phyloP scores from a whole-genome alignment of 192 early-diverging fungal species.

The Spizellomyces sp. region DNA sequence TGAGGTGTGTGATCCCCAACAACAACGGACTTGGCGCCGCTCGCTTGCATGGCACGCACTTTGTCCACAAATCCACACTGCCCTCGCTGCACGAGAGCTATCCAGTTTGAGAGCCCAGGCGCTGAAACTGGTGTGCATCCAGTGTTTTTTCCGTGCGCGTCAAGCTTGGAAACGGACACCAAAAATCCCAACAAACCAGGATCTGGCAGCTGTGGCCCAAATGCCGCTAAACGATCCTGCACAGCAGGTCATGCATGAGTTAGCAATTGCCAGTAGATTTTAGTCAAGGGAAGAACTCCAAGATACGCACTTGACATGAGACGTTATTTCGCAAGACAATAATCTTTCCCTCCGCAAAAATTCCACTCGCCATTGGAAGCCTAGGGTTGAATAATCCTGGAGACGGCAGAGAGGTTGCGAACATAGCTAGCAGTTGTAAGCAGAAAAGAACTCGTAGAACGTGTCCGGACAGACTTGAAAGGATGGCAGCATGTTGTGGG shows the following conservation, averaged over 20 bases:
- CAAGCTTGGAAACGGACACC: conserved; percentile 52
- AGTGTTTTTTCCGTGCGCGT: conserved; percentile 57
- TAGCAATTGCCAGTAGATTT: not conserved
- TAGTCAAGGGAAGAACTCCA: not conserved
- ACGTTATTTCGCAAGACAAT: conserved; percentile 20
- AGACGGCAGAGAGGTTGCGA: conserved; percentile 3
- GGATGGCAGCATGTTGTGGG: not conserved
- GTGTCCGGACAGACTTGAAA: not conserved
- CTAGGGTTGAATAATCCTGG: not conserved
- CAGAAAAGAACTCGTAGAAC: not conserved
- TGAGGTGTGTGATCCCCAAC: conserved; percentile 77
- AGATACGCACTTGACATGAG: conserved; percentile 12
- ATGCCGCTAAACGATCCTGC: conserved; percentile 77
- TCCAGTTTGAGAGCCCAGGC: conserved; percentile 52
- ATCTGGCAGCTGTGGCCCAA: conserved; percentile 77
- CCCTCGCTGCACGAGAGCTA: conserved; percentile 84
- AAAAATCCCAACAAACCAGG: conserved; percentile 72
- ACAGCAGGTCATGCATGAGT: not conserved
- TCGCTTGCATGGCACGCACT: conserved; percentile 85
- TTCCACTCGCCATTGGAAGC: not conserved
- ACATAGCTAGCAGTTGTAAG: conserved; percentile 3
- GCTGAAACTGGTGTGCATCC: conserved; percentile 33
- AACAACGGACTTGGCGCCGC: conserved; percentile 81
- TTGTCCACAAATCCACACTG: conserved; percentile 89
- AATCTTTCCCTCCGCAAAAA: conserved; percentile 16